Percentiles rank a stretch among this genome's conserved stretches.
Evolutionary conservation across 768 basidiomycete species (phyloP).

Genomic region (Boletales sp.): DNA sequence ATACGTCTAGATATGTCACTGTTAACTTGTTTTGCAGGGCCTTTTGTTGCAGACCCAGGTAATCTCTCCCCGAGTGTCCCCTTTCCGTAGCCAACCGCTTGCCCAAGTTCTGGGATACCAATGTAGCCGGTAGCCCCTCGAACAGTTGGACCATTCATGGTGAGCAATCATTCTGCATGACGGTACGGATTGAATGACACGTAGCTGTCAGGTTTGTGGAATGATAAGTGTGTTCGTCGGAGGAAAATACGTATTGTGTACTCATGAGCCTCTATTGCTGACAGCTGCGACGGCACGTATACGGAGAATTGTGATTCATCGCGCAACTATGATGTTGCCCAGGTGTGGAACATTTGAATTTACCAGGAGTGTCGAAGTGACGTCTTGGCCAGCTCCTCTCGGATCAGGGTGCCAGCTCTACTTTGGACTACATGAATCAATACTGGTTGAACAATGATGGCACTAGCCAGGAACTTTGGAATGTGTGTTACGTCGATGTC

Average conservation of each 20-base stretch:
- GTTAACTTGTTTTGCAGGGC: slow-evolving; percentile 39
- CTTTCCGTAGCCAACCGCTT: background rate
- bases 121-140: slow-evolving; percentile 57
- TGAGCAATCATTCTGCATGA: slow-evolving; percentile 25
- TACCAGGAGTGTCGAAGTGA: background rate
- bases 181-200: background rate
- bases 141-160: slow-evolving; percentile 77
- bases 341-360: slow-evolving; percentile 25
- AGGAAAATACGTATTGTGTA: background rate
- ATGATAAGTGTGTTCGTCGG: slow-evolving; percentile 46
- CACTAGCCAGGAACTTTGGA: slow-evolving; percentile 63
- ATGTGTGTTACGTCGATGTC: slow-evolving; percentile 37
- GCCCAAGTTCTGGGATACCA: slow-evolving; percentile 67
- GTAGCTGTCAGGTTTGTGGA: slow-evolving; percentile 53
- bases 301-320: slow-evolving; percentile 36
- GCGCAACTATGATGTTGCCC: slow-evolving; percentile 42
- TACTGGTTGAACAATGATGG: slow-evolving; percentile 64
- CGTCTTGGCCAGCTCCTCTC: slow-evolving; percentile 44
- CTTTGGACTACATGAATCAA: slow-evolving; percentile 56
- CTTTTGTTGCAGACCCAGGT: slow-evolving; percentile 56
- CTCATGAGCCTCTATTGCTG: background rate
- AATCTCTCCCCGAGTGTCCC: background rate
- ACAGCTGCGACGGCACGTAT: slow-evolving; percentile 52
- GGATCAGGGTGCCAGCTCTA: slow-evolving; percentile 54
- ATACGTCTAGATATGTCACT: background rate